These are phyloP conservation scores for Clavispora fructus DNA, from an alignment of 805 yeast genomes.

Conservation along the genomic window DNA sequence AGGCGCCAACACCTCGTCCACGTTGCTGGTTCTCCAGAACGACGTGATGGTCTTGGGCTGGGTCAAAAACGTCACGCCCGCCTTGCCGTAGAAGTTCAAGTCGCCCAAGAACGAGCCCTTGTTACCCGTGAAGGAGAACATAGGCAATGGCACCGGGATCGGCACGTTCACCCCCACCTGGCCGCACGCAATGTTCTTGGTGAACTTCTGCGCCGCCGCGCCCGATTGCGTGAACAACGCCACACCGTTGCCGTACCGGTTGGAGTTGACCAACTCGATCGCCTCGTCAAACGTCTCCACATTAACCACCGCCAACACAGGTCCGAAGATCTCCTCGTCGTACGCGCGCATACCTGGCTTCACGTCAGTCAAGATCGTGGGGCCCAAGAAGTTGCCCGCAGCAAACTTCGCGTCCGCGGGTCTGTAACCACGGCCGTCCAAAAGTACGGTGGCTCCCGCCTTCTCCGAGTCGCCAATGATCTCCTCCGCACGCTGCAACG, in stretches of 20 bases:
- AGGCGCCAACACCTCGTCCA: constrained; percentile 44
- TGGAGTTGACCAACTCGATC: constrained; percentile 53
- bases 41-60: constrained; percentile 71
- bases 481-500: constrained; percentile 49
- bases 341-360: constrained; percentile 68
- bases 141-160: constrained; percentile 75
- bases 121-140: constrained; percentile 76
- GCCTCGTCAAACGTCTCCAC: constrained; percentile 66
- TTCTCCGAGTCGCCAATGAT: constrained; percentile 52
- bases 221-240: constrained; percentile 69
- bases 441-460: constrained; percentile 56
- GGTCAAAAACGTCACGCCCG: constrained; percentile 68
- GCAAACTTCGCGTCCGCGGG: constrained; percentile 33
- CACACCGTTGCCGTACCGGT: constrained; percentile 64
- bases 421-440: constrained; percentile 56
- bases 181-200: constrained; percentile 63
- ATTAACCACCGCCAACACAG: constrained; percentile 59
- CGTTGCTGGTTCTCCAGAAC: constrained; percentile 56
- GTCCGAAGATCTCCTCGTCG: constrained; percentile 75
- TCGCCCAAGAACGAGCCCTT: constrained; percentile 75
- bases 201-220: constrained; percentile 64
- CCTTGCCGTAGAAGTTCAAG: constrained; percentile 72
- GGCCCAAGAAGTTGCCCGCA: constrained; percentile 68
- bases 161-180: constrained; percentile 78
- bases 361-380: constrained; percentile 58